A percentile compares a stretch with the other conserved stretches of the same genome.
phyloP scores from a whole-genome alignment of 2,329 filamentous ascomycete species.

The Chaetothyriales sp. region DNA sequence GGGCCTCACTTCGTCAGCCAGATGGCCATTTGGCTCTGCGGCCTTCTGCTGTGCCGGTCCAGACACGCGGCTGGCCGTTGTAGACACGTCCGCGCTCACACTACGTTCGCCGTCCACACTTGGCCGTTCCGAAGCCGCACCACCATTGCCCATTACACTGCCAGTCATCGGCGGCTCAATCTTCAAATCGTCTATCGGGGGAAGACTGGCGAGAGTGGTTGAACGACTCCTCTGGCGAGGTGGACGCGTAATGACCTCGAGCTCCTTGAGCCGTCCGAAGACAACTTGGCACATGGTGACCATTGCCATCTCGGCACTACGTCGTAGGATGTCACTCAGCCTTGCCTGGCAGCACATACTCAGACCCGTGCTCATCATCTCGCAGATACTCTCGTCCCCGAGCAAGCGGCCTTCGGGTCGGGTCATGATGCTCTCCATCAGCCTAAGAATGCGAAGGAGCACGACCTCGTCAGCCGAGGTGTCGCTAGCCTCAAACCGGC shows the following conservation, averaged over 20 bases:
- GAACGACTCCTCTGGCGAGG: constrained; percentile 22
- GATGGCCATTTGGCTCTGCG: neutral
- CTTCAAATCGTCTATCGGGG: constrained; percentile 61
- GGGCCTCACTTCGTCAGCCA: constrained; percentile 51
- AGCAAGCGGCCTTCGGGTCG: constrained; percentile 81
- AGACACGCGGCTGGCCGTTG: neutral
- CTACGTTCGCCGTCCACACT: constrained; percentile 8
- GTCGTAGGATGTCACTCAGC: constrained; percentile 75
- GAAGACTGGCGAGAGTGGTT: constrained; percentile 34
- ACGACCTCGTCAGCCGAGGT: constrained; percentile 92
- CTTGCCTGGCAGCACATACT: constrained; percentile 94
- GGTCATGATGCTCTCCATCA: constrained; percentile 98
- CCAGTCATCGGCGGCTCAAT: constrained; percentile 51
- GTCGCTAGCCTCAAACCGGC: constrained; percentile 92
- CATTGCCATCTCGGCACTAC: constrained; percentile 88
- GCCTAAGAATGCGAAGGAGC: constrained; percentile 77
- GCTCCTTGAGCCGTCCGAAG: constrained; percentile 78
- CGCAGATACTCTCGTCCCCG: constrained; percentile 96
- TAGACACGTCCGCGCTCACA: neutral
- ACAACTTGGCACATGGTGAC: constrained; percentile 98
- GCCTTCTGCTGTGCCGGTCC: neutral
- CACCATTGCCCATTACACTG: constrained; percentile 46
- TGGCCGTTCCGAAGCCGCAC: constrained; percentile 5
- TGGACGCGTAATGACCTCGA: constrained; percentile 63
- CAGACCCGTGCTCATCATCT: constrained; percentile 97